Percentiles rank a stretch among this genome's conserved stretches.
phyloP scores from a whole-genome alignment of 805 yeast genomes.

The Clavispora fructus region DNA sequence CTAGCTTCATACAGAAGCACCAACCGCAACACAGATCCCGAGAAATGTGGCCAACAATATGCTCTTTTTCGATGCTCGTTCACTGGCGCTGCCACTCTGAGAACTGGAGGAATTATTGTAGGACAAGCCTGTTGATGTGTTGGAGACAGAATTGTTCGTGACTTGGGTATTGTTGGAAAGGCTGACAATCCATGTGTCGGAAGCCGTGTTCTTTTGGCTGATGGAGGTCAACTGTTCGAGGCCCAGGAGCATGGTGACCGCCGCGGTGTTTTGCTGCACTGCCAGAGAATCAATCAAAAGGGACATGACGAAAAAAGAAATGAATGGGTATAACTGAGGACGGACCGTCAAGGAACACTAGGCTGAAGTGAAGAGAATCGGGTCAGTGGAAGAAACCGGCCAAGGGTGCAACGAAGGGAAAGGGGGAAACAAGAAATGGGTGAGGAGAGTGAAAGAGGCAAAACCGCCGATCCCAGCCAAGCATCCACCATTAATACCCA shows the following conservation, averaged over 20 bases:
- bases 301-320: no score
- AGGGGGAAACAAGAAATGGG: no score
- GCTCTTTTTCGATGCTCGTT: not conserved
- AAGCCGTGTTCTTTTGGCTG: not conserved
- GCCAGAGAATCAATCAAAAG: not conserved
- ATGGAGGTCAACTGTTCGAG: constrained; percentile 10
- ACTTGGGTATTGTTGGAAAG: not conserved
- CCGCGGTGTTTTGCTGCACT: not conserved
- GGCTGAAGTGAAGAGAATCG: no score
- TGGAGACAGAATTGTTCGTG: not conserved
- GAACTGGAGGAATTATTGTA: not conserved
- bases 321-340: no score
- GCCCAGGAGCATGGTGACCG: constrained; percentile 11
- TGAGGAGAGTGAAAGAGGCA: no score
- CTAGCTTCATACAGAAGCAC: not conserved
- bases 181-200: not conserved
- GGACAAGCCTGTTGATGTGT: not conserved
- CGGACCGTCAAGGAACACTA: no score
- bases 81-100: not conserved
- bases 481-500: no score
- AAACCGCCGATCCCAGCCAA: no score
- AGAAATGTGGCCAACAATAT: not conserved
- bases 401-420: not conserved
- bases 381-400: not conserved
- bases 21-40: not conserved